Percentiles rank a stretch among this genome's conserved stretches.
Evolutionary conservation across 306 rosid genomes (phyloP).

Genomic region (Cucurbita argyrosperma): DNA sequence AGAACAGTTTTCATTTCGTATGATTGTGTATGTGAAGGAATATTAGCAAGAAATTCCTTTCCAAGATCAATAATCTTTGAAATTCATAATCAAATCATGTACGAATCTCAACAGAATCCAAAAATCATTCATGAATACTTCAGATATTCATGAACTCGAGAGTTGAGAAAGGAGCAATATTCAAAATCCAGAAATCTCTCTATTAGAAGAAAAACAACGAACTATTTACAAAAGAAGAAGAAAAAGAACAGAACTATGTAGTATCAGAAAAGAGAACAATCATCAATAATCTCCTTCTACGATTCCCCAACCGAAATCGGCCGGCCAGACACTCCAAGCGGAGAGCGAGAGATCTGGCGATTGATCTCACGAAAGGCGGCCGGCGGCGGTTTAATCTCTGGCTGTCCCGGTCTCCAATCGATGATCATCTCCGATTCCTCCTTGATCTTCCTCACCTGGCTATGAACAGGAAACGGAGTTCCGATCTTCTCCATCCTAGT

Average conservation of each 20-base stretch:
- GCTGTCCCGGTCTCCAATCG: slow-evolving; percentile 42
- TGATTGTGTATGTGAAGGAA: not conserved
- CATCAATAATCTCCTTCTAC: not conserved
- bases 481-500: not conserved
- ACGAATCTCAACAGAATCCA: no score
- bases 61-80: not conserved
- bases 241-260: not conserved
- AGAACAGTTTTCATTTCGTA: not conserved
- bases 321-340: slow-evolving; percentile 47
- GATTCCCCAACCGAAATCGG: slow-evolving; percentile 49
- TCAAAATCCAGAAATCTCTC: not conserved
- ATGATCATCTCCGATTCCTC: slow-evolving; percentile 45
- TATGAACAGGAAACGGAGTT: slow-evolving; percentile 38
- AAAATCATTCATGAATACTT: no score
- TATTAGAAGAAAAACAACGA: not conserved
- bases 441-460: slow-evolving; percentile 70
- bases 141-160: not conserved
- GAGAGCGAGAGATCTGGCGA: slow-evolving; percentile 56
- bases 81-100: not conserved
- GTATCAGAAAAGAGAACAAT: not conserved
- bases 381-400: slow-evolving; percentile 30
- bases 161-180: not conserved
- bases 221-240: not conserved
- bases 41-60: not conserved
- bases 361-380: slow-evolving; percentile 33